phyloP scores from a whole-genome alignment of 192 early-diverging fungal genomes.

The Coemansia sp. region DNA sequence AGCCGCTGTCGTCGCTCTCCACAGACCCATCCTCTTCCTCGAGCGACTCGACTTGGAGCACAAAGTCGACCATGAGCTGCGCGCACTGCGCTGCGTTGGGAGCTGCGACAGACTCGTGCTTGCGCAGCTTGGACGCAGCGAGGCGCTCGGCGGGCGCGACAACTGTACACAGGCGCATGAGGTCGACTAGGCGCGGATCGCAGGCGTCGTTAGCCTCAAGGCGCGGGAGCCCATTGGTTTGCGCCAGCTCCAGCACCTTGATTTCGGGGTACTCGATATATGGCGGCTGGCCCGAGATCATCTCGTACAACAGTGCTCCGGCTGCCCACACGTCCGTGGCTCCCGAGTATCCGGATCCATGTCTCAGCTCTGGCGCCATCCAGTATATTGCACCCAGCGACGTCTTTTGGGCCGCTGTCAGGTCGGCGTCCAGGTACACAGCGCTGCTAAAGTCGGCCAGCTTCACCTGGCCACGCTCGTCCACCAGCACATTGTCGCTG shows the following conservation, averaged over 20 bases:
- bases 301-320: conserved; percentile 49
- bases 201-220: conserved; percentile 19
- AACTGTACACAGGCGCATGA: conserved; percentile 39
- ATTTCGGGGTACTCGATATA: conserved; percentile 54
- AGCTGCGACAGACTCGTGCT: conserved; percentile 34
- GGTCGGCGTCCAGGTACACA: conserved; percentile 40
- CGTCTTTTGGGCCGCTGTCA: conserved; percentile 34
- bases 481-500: conserved; percentile 56
- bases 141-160: conserved; percentile 23
- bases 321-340: conserved; percentile 53
- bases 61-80: conserved; percentile 49
- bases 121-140: conserved; percentile 39
- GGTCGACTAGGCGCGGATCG: conserved; percentile 26
- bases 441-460: conserved; percentile 58
- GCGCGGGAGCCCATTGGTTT: conserved; percentile 43
- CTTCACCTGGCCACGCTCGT: conserved; percentile 62
- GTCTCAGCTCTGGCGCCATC: conserved; percentile 54
- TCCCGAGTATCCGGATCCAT: conserved; percentile 44
- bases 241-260: conserved; percentile 52
- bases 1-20: conserved; percentile 1
- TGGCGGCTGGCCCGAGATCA: conserved; percentile 55
- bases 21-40: conserved; percentile 35
- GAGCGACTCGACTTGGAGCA: conserved; percentile 42
- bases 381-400: conserved; percentile 54
- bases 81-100: conserved; percentile 34